Evolutionary conservation across 2,329 filamentous ascomycete species (phyloP).

Genomic region (Diaporthe caulivora): DNA sequence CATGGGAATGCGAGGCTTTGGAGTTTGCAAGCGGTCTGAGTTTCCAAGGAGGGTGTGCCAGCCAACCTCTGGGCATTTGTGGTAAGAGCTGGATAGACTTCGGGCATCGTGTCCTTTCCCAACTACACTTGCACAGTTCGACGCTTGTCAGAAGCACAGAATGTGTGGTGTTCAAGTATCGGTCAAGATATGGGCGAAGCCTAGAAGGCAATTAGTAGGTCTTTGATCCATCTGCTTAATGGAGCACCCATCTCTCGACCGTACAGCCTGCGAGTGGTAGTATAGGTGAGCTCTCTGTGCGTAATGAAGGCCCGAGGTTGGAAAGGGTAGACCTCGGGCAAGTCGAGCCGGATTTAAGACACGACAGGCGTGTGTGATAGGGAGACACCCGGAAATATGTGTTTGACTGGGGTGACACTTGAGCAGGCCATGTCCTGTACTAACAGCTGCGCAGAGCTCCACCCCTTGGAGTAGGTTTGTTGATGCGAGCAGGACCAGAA

Average conservation of each 20-base stretch:
- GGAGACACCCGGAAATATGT: neutral
- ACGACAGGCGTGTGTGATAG: neutral
- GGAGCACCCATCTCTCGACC: too few relatives aligned
- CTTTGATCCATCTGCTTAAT: neutral
- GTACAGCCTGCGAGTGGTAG: too few relatives aligned
- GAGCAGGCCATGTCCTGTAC: neutral
- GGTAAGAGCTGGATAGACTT: neutral
- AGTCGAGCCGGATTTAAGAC: neutral
- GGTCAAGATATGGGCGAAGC: neutral
- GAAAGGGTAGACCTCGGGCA: conserved; percentile 24
- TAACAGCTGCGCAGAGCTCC: neutral
- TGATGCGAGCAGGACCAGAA: conserved; percentile 16
- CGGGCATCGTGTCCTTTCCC: accelerated
- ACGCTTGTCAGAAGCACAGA: neutral
- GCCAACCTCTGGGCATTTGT: too few relatives aligned
- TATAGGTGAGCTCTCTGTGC: neutral
- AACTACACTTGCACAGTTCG: neutral
- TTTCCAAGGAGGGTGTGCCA: neutral
- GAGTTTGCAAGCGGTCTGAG: too few relatives aligned
- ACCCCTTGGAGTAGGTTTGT: neutral
- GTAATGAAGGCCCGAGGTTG: conserved; percentile 21
- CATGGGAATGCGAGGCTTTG: too few relatives aligned
- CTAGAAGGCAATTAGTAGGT: neutral
- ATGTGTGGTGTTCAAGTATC: accelerated
- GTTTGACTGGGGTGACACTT: accelerated